Conservation (phyloP, 805 yeast genomes). For the Brettanomyces anomalus region DNA sequence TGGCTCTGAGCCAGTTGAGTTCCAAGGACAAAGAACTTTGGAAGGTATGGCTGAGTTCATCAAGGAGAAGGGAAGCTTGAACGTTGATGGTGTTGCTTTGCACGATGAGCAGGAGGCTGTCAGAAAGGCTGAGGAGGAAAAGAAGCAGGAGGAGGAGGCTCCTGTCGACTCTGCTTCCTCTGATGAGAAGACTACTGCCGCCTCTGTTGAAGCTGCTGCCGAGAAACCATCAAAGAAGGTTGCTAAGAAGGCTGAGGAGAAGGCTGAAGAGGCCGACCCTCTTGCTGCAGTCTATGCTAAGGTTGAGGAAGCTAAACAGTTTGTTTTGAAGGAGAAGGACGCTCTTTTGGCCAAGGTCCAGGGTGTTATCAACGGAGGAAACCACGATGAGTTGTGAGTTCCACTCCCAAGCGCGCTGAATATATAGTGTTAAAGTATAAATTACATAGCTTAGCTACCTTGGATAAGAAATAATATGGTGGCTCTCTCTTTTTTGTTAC, state of each 20-base stretch:
- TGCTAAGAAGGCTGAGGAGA: neutral
- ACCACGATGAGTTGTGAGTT: constrained; percentile 14
- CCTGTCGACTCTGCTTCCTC: neutral
- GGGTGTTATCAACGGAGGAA: constrained; percentile 1
- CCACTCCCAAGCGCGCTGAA: neutral
- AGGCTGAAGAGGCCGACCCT: neutral
- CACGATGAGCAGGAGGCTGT: constrained; percentile 8
- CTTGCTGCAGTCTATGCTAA: neutral
- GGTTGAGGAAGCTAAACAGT: constrained; percentile 60
- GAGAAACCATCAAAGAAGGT: neutral
- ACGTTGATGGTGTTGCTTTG: constrained; percentile 45
- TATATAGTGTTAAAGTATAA: neutral
- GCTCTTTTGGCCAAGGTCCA: neutral
- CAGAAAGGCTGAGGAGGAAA: constrained; percentile 15
- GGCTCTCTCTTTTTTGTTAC: neutral
- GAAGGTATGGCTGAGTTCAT: constrained; percentile 65
- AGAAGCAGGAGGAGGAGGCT: constrained; percentile 6
- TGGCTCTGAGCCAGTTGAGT: constrained; percentile 55
- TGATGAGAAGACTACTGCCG: neutral
- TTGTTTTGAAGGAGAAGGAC: constrained; percentile 52
- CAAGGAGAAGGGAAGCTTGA: constrained; percentile 54
- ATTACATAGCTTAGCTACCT: neutral
- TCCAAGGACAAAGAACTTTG: constrained; percentile 63
- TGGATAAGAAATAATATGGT: neutral
- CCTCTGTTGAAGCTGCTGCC: neutral